Percentiles rank a stretch among this genome's conserved stretches.
phyloP scores from a whole-genome alignment of 208 protist genomes.

The Strigomonas galati region DNA sequence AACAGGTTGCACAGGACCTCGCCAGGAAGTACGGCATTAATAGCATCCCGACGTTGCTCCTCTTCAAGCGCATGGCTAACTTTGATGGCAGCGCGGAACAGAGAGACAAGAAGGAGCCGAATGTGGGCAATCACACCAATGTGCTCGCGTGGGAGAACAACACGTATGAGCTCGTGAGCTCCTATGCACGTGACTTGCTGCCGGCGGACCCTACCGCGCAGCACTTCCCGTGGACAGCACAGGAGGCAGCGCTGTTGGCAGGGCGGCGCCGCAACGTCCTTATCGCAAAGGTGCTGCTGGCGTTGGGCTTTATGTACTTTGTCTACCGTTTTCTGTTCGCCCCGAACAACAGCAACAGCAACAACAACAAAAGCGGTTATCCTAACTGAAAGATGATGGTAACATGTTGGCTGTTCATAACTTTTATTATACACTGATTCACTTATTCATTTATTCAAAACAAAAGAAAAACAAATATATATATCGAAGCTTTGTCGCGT shows the following conservation, averaged over 20 bases:
- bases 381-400: no score
- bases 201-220: conserved; percentile 7
- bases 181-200: conserved; percentile 14
- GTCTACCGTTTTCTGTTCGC: neutral
- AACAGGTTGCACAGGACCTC: conserved; percentile 14
- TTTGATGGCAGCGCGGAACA: no score
- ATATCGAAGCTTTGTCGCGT: neutral
- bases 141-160: no score
- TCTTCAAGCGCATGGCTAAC: conserved; percentile 34
- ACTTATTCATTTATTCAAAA: neutral
- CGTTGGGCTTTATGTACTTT: neutral
- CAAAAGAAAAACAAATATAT: neutral
- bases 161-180: conserved; percentile 5
- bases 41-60: conserved; percentile 38
- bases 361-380: no score
- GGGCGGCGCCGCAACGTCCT: neutral
- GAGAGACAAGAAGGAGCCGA: neutral
- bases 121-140: no score
- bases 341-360: no score
- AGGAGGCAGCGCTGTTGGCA: conserved; percentile 12
- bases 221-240: conserved; percentile 30
- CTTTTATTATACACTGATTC: neutral
- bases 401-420: no score
- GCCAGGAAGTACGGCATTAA: conserved; percentile 18
- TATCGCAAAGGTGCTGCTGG: conserved; percentile 2